Conservation (phyloP, 2,329 filamentous ascomycete species). For the Diaporthe citrichinensis region DNA sequence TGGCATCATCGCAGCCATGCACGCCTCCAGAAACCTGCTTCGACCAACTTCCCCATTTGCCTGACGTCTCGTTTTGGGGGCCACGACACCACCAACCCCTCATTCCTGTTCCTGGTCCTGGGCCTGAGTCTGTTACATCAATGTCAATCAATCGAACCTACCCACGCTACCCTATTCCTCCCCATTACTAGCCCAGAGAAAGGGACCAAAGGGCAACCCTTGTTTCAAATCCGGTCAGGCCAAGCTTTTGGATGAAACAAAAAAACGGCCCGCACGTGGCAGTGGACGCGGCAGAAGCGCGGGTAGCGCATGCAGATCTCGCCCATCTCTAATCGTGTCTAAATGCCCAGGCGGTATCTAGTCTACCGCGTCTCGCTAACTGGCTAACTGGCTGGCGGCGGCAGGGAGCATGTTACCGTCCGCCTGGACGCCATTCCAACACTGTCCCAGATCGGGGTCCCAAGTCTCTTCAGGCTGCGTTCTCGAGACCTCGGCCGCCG, state of each 20-base stretch:
- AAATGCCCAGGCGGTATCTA: neutral
- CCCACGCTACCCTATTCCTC: neutral
- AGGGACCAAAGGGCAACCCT: constrained; percentile 5
- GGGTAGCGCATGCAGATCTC: constrained; percentile 30
- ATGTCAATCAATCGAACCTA: neutral
- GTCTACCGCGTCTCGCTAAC: neutral
- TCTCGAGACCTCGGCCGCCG: neutral
- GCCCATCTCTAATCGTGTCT: neutral
- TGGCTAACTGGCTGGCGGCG: neutral
- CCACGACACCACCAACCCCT: neutral
- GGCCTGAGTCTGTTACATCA: neutral
- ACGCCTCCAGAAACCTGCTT: constrained; percentile 8
- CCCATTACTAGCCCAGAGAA: neutral
- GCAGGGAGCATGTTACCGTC: neutral
- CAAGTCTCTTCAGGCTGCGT: neutral
- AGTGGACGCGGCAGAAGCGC: constrained; percentile 24
- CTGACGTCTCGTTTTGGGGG: constrained; percentile 16
- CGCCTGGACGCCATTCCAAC: neutral
- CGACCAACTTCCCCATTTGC: neutral
- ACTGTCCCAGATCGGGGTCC: neutral
- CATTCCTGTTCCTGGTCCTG: neutral
- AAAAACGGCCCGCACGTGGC: constrained; percentile 34
- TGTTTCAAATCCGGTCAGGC: constrained; percentile 30
- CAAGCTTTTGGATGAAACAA: constrained; percentile 34
- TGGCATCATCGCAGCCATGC: constrained; percentile 13